Conservation (phyloP, 495 filamentous ascomycete genomes). For the Aspergillus bertholletiae region DNA sequence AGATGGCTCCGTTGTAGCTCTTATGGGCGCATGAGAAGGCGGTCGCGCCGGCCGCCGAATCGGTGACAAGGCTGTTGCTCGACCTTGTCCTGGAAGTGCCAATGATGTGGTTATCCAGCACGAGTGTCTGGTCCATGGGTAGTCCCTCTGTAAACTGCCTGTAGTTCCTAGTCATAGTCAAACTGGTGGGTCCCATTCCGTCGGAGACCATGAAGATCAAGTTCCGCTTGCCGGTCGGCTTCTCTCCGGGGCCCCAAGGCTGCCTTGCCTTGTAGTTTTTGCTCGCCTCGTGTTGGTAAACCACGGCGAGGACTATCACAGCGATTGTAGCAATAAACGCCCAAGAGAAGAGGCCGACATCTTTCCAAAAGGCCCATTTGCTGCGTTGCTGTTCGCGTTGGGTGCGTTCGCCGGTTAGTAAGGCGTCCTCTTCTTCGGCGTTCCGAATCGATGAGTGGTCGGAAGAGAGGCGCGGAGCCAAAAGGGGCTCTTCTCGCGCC, state of each 20-base stretch:
- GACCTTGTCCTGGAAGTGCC: conserved; percentile 86
- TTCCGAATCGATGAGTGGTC: conserved; percentile 43
- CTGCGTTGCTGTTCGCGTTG: conserved; percentile 27
- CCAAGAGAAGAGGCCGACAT: conserved; percentile 79
- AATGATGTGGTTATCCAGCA: conserved; percentile 81
- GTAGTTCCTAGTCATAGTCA: conserved; percentile 80
- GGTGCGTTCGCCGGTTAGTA: conserved; percentile 56
- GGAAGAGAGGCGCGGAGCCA: conserved; percentile 41
- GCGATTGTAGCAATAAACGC: conserved; percentile 80
- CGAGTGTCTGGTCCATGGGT: conserved; percentile 65
- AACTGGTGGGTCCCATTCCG: conserved; percentile 92
- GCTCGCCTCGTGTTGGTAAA: conserved; percentile 63
- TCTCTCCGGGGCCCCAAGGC: conserved; percentile 40
- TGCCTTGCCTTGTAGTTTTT: conserved; percentile 21
- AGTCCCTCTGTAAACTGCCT: conserved; percentile 66
- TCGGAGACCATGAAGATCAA: conserved; percentile 98
- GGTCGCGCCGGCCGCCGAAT: conserved; percentile 92
- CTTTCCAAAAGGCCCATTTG: conserved; percentile 56
- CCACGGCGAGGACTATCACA: conserved; percentile 70
- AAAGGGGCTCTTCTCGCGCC: conserved; percentile 43
- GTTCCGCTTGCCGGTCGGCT: conserved; percentile 75
- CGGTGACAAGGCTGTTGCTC: conserved; percentile 77
- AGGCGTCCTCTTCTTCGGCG: conserved; percentile 60
- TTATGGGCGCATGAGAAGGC: conserved; percentile 91
- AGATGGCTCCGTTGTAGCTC: conserved; percentile 95